Evolutionary conservation across 2,329 filamentous ascomycete genomes (phyloP).

Genomic region (Tolypocladium amazonense): DNA sequence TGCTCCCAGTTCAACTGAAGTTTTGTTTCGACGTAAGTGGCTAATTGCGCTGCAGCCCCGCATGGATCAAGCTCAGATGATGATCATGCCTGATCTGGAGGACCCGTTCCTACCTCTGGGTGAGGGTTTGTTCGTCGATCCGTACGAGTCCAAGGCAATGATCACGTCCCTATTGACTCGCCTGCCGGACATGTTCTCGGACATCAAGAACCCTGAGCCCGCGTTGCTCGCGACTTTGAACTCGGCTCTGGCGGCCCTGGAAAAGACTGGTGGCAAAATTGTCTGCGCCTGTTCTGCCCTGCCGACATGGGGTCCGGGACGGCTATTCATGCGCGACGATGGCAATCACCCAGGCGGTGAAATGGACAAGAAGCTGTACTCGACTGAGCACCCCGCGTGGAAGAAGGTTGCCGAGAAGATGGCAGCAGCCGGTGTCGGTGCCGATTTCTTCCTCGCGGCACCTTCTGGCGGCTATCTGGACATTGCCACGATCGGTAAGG

Average conservation of each 20-base stretch:
- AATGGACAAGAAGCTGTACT: slow-evolving; percentile 82
- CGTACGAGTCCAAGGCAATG: slow-evolving; percentile 75
- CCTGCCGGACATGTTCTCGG: slow-evolving; percentile 77
- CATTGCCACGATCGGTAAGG: slow-evolving; percentile 75
- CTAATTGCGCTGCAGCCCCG: slow-evolving; percentile 39
- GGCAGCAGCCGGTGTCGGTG: slow-evolving; percentile 75
- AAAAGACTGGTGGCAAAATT: slow-evolving; percentile 84
- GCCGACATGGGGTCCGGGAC: slow-evolving; percentile 83
- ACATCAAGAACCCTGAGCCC: slow-evolving; percentile 83
- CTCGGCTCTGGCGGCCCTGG: slow-evolving; percentile 72
- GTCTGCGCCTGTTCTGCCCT: slow-evolving; percentile 79
- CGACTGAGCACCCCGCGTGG: slow-evolving; percentile 82
- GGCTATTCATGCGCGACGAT: slow-evolving; percentile 77
- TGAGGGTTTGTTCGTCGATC: slow-evolving; percentile 89
- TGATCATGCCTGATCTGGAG: slow-evolving; percentile 96
- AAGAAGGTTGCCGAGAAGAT: slow-evolving; percentile 79
- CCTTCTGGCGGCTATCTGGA: slow-evolving; percentile 87
- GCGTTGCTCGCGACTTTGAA: slow-evolving; percentile 77
- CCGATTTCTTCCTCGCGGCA: slow-evolving; percentile 90
- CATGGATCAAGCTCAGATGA: slow-evolving; percentile 86
- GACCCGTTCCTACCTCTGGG: slow-evolving; percentile 91
- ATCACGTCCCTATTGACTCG: slow-evolving; percentile 80
- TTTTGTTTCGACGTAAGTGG: background rate
- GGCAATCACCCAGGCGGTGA: slow-evolving; percentile 79
- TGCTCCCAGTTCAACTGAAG: background rate